Conservation (phyloP, 1,284 basidiomycete species). For the Rhodotorula sp. region DNA sequence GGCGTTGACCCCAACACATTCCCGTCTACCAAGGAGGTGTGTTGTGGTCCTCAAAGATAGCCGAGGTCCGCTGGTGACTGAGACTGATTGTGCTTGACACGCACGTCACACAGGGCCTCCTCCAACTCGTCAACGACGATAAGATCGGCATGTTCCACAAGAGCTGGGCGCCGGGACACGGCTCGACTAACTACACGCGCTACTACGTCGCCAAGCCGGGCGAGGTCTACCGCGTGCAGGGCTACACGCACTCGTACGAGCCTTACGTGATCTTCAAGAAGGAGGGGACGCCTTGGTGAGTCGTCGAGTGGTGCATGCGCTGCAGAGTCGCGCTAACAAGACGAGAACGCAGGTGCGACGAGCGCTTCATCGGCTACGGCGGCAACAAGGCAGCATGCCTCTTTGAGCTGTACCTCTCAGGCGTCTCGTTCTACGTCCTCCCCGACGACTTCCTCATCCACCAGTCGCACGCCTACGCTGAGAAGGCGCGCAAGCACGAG, state of each 20-base stretch:
- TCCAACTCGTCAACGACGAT: constrained; percentile 57
- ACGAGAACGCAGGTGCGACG: constrained; percentile 64
- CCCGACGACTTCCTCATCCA: constrained; percentile 81
- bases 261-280: constrained; percentile 77
- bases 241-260: constrained; percentile 76
- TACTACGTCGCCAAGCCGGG: constrained; percentile 64
- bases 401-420: constrained; percentile 64
- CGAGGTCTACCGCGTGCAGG: constrained; percentile 67
- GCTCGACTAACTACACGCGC: constrained; percentile 68
- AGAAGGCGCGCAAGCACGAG: constrained; percentile 53
- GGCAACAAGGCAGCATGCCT: constrained; percentile 66
- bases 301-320: neutral
- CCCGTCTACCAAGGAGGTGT: constrained; percentile 64
- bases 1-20: constrained; percentile 61
- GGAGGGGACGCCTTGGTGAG: constrained; percentile 68
- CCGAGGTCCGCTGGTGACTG: too few species aligned
- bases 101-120: constrained; percentile 53
- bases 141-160: constrained; percentile 71
- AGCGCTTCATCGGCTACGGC: constrained; percentile 82
- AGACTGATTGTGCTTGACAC: neutral
- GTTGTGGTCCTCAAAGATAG: constrained; percentile 10
- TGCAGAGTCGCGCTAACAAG: neutral
- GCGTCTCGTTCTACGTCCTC: constrained; percentile 72
- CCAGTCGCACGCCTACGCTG: constrained; percentile 74
- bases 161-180: constrained; percentile 72